Evolutionary conservation across 1,284 basidiomycete genomes (phyloP), one percentile per base, ranked within the genome.

Genomic region (Fomitiporia mediterranea): DNA sequence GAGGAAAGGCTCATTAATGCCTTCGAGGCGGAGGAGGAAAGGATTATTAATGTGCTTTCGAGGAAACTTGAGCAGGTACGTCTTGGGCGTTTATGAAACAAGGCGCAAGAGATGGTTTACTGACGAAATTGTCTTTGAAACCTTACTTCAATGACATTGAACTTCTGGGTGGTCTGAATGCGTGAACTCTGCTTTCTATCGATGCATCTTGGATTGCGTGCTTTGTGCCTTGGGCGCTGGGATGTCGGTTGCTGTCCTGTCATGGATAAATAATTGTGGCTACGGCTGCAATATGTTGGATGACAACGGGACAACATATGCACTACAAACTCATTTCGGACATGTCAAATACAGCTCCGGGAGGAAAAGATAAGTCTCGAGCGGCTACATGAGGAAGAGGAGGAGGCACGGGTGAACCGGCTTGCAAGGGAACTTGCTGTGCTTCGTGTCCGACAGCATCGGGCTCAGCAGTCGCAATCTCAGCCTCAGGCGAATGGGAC

Each of bases 1-100:
- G 80, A 84, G 62, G 88, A 91, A 66, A 83, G 81, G 53, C 75
- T 91, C 65, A 90, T 91, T 65, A 89, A 91, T 69, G 85, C 85
- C 13, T 91, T 89, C 67, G 89, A 92, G 64, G 90, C 89, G 4
- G 89, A 92, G 70, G 89, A 92, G 68, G 89, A 92, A 67, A 80
- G 89, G 42, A 89, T 92, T 57, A 87, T 89, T 59, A 91, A 91
- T 62, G 75, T 86, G 8, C 38, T 53, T 19, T 54, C 43, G 3
- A 40, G 53, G 25, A 59, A 53, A 25, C 50, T 58, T 34, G 56
- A 54, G 27, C 42, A 51, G 55, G 56, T 58, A 21, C 25, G 57
- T 55, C 27, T n/a, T 48, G n/a, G n/a, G n/a, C n/a, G n/a, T n/a
- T n/a, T n/a, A n/a, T n/a, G n/a, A n/a, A n/a, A n/a, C n/a, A n/a